Evolutionary conservation across 176 grass and related monocot genomes (phyloP).

Genomic region (Aegilops speltoides): DNA sequence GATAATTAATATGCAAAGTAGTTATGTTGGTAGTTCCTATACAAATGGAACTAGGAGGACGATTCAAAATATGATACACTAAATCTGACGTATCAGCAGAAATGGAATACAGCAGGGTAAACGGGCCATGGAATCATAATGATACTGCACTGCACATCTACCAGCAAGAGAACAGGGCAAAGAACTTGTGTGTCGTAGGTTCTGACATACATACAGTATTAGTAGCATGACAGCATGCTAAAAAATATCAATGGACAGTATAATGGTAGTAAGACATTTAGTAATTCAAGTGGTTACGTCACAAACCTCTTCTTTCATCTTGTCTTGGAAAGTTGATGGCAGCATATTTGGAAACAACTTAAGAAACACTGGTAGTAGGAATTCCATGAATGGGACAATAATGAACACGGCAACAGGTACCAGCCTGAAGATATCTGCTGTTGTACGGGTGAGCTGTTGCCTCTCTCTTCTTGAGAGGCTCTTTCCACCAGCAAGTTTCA

Average conservation of each 20-base stretch:
- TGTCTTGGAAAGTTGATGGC: constrained; percentile 89
- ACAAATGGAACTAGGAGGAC: constrained; percentile 10
- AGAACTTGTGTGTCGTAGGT: neutral
- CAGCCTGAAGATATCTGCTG: constrained; percentile 86
- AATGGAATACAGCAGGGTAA: neutral
- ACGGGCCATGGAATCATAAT: constrained; percentile 1
- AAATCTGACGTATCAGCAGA: neutral
- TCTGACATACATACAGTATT: neutral
- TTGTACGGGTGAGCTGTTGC: constrained; percentile 70
- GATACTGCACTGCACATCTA: neutral
- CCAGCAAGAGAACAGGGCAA: neutral
- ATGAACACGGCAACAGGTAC: constrained; percentile 90
- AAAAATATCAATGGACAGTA: constrained; percentile 4
- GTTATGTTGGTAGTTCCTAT: neutral
- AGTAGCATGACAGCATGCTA: neutral
- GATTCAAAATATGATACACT: constrained; percentile 32
- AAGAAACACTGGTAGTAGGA: constrained; percentile 79
- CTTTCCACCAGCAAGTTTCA: constrained; percentile 79
- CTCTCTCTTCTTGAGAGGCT: constrained; percentile 81
- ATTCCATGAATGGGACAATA: constrained; percentile 96
- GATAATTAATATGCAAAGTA: neutral
- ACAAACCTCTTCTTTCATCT: constrained; percentile 83
- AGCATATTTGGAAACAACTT: constrained; percentile 95
- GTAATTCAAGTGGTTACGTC: constrained; percentile 1
- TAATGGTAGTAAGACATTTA: neutral